Base-by-base conservation (phyloP, 2,329 filamentous ascomycete genomes). In the Aspergillus quadrilineatus region DNA sequence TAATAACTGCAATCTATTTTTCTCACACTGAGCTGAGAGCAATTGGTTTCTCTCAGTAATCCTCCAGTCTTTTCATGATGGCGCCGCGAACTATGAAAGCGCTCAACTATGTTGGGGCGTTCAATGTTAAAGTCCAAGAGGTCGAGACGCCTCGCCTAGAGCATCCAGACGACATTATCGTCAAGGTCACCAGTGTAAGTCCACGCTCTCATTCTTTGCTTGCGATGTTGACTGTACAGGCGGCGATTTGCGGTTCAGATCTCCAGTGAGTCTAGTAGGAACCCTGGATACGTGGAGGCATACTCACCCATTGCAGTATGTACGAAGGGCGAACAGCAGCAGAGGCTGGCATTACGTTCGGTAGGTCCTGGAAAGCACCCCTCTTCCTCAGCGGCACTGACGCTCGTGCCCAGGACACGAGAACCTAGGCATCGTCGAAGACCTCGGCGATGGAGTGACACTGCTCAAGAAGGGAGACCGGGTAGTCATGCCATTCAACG, bases 241-340 rank as follows among this genome's bases (percentile, higher is more conserved):
- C 65, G 69, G 82, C 80, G 3, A 84, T 84, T 47, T 84, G 82
- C 63, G 82, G 82, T 9, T 82, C 79, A 0, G 78, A 80, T 54
- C 64, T 81, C 46, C 77, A 80, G 70, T 67, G 56, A 60, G 64
- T 60, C 14, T 8, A 37, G 34, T 5, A 37, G 14, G 4, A 14
- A 5, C 34, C 42, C 26, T 29, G 26, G 28, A 29, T 63, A 6
- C 37, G 50, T 6, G 53, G 59, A 0, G 59, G 52, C 36, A 58
- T 60, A 10, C 50, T 39, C 8, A 4, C 69, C 75, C 57, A 62
- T 76, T 57, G 4, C 48, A 67, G 65, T 68, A 85, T 86, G 83
- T 88, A 88, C 57, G 83, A 88, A 68, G 85, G 85, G 1, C 73
- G 85, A 51, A 88, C 84, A 0, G 84, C 84, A 5, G 85, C 85